These are phyloP conservation scores for Mycena galopus DNA, from an alignment of 768 basidiomycete genomes.

Conservation along the genomic window DNA sequence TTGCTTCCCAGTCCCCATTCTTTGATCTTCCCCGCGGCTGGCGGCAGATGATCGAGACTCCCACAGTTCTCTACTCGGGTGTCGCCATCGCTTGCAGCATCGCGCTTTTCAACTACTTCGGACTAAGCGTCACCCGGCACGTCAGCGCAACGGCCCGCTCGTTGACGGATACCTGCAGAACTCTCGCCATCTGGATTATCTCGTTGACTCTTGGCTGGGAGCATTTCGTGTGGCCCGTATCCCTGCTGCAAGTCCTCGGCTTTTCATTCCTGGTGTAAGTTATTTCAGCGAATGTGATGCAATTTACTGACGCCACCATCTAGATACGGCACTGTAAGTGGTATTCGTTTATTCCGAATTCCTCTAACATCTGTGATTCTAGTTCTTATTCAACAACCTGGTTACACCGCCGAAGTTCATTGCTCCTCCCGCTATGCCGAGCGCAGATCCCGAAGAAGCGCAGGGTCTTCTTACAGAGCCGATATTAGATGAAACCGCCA, in stretches of 20 bases:
- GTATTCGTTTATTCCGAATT: constrained; percentile 25
- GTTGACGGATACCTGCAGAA: constrained; percentile 95
- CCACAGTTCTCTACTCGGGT: constrained; percentile 75
- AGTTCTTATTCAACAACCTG: constrained; percentile 94
- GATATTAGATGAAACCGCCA: constrained; percentile 83
- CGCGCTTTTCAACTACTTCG: constrained; percentile 89
- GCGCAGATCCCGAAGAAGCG: constrained; percentile 70
- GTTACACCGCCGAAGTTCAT: constrained; percentile 74
- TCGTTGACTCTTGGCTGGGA: constrained; percentile 86
- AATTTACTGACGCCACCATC: constrained; percentile 5
- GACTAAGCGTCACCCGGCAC: constrained; percentile 91
- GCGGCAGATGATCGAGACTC: constrained; percentile 87
- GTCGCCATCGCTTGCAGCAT: constrained; percentile 84
- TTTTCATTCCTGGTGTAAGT: constrained; percentile 92
- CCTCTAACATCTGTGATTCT: constrained; percentile 34
- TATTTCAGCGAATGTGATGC: constrained; percentile 22
- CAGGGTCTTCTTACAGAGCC: constrained; percentile 60
- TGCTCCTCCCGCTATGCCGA: constrained; percentile 51
- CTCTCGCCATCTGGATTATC: constrained; percentile 95
- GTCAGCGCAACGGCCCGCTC: constrained; percentile 94
- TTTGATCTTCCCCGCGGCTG: constrained; percentile 94
- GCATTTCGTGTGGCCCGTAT: constrained; percentile 82
- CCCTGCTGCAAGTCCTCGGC: constrained; percentile 84
- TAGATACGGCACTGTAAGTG: constrained; percentile 87
- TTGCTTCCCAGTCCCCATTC: constrained; percentile 73